Evolutionary conservation across 2,329 filamentous ascomycete species (phyloP).

Genomic region (Emmonsiellopsis sp.): DNA sequence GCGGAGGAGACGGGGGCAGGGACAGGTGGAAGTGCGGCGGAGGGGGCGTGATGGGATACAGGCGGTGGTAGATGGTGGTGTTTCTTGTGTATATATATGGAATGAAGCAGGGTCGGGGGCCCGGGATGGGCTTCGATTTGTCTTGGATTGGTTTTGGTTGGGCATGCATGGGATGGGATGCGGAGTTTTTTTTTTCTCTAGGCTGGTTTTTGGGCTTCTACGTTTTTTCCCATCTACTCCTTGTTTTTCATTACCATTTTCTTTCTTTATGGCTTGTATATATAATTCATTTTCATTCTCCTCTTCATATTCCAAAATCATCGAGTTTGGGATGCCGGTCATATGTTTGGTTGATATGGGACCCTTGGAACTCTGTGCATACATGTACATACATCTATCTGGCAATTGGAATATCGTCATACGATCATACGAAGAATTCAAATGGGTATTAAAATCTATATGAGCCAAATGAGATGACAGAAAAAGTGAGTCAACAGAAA

Average conservation of each 20-base stretch:
- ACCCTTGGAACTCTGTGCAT: too few relatives aligned
- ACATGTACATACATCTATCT: too few relatives aligned
- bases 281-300: background rate
- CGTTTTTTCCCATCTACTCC: conserved; percentile 1
- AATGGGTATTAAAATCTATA: too few relatives aligned
- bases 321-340: too few relatives aligned
- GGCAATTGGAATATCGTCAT: too few relatives aligned
- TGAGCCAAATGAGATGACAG: too few relatives aligned
- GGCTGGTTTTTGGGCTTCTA: conserved; percentile 6
- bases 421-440: too few relatives aligned
- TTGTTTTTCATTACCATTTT: too few relatives aligned
- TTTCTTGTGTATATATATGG: background rate
- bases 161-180: background rate
- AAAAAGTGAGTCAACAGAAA: too few relatives aligned
- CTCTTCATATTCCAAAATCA: background rate
- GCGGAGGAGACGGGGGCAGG: conserved; percentile 6
- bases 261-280: background rate
- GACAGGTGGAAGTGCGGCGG: conserved; percentile 1
- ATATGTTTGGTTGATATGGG: too few relatives aligned
- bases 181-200: conserved; percentile 17
- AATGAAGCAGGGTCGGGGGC: background rate
- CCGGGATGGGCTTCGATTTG: background rate
- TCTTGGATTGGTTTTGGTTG: too few relatives aligned
- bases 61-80: background rate
- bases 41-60: background rate